Evolutionary conservation across 2,329 filamentous ascomycete species (phyloP), one percentile per base, ranked within the genome.

Genomic region (Coleophoma crateriformis): DNA sequence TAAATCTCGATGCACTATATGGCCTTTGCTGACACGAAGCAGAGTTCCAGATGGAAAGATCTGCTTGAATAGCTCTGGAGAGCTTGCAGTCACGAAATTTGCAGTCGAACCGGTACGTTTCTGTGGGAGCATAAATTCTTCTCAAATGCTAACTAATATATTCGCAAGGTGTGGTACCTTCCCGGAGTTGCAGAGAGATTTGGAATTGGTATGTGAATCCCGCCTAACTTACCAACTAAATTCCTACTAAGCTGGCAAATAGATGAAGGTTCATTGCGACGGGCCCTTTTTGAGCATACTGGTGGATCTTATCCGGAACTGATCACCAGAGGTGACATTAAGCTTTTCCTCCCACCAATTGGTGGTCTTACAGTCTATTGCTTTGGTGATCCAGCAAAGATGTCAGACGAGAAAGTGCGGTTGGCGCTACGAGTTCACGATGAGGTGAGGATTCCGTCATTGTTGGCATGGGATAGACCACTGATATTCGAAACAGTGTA

Each of bases 261-360:
- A 88, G 90, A 96, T 54, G 94, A 99, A 72, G 89, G 85, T 11
- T 86, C 85, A 13, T 77, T 99, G 17, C 85, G 94, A 55, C 81
- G 92, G 53, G 87, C 89, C 1, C 74, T 99, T 20, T 97, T 97
- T 64, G 94, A 97, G 65, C 88, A 96, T 62, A 97, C 91, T 1
- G 94, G 94, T 49, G 94, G 94, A 49, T 95, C 89, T 58, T 99
- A 95, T 68, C 94, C 94, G 2, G 94, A 99, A 75, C 77, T 97
- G 54, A 96, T 99, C 65, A 99, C 94, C 14, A 83, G 94, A 50
- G 84, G 84, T 41, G 94, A 97, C 64, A 91, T 97, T 70, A 97
- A 99, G 71, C 74, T 96, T 41, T 99, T 97, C 72, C 72, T 97
- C 41, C 94, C 94, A 33, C 94, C 94, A 4, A 97, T 99, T 66